Conservation (phyloP, 2,329 filamentous ascomycete genomes). For the Ophiobolus disseminans region DNA sequence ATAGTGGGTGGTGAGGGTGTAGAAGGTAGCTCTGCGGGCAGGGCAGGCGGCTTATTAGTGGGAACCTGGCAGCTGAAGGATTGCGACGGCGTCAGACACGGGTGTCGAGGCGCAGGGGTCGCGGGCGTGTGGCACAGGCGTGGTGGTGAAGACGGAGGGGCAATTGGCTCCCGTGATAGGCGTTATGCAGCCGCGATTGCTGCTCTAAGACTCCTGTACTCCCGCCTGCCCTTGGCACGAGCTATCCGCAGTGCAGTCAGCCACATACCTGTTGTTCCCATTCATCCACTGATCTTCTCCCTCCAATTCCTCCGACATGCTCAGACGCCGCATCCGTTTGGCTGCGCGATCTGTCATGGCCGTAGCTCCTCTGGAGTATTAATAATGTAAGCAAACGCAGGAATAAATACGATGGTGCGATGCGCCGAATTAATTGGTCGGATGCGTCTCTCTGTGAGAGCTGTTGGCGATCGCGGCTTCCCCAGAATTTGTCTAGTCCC, state of each 20-base stretch:
- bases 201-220: slow-evolving; percentile 21
- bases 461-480: slow-evolving; percentile 19
- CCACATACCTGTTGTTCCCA: slow-evolving; percentile 43
- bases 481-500: slow-evolving; percentile 9
- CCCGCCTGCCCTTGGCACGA: slow-evolving; percentile 33
- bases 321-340: slow-evolving; percentile 51
- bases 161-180: slow-evolving; percentile 11
- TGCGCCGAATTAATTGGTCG: slow-evolving; percentile 12
- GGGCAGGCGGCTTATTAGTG: slow-evolving; percentile 9
- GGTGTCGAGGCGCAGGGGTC: slow-evolving; percentile 24
- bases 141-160: slow-evolving; percentile 25
- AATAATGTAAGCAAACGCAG: neutral
- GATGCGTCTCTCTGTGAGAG: slow-evolving; percentile 7
- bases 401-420: neutral
- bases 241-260: slow-evolving; percentile 34
- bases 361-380: neutral
- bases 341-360: slow-evolving; percentile 41
- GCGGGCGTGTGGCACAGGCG: slow-evolving; percentile 26
- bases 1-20: slow-evolving; percentile 23
- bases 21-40: slow-evolving; percentile 2
- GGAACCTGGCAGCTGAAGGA: slow-evolving; percentile 9
- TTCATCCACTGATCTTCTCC: slow-evolving; percentile 44
- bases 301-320: slow-evolving; percentile 46
- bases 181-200: slow-evolving; percentile 15
- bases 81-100: slow-evolving; percentile 24